Evolutionary conservation across 2,329 filamentous ascomycete species (phyloP), one percentile per base, ranked within the genome.

Genomic region (Diaporthe batatas): DNA sequence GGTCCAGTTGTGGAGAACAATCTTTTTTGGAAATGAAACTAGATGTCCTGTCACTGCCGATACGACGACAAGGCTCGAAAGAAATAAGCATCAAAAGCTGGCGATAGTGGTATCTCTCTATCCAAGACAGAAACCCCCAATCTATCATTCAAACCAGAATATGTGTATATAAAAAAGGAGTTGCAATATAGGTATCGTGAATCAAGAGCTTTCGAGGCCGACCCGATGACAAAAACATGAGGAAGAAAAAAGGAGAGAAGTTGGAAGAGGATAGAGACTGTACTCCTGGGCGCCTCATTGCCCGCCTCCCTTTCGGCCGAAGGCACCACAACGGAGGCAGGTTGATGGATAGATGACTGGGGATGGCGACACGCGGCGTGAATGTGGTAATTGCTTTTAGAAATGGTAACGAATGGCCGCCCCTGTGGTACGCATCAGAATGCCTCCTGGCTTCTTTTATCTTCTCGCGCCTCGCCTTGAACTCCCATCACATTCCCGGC

Each of bases 111-210:
- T 44, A 62, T 62, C 42, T 70, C 58, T 62, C 54, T 54, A 70
- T 54, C 68, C 57, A 70, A 70, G 32, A 53, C 55, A 70, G 68
- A 70, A 62, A 62, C 68, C 68, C 54, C 29, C 42, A n/a, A 51
- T 70, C 68, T 54, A 58, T 59, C 53, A n/a, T 44, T 42, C 62
- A n/a, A 53, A 32, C 44, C 55, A 14, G 47, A 69, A 58, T 16
- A 44, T 34, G 36, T 34, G 5, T 29, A 5, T 29, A 29, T 29
- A 29, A 49, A 64, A 64, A 64, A 53, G 36, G 23, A n/a, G 55
- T 51, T 58, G 68, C 47, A 62, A 70, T 62, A 53, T 62, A 70
- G 68, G 68, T 70, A 70, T 70, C 68, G 68, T 70, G 49, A 54
- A 62, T 67, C 55, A 62, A 62, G 32, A 62, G 53, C 47, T 62